phyloP scores from a whole-genome alignment of 768 basidiomycete species.

The Boletus rubropictus region DNA sequence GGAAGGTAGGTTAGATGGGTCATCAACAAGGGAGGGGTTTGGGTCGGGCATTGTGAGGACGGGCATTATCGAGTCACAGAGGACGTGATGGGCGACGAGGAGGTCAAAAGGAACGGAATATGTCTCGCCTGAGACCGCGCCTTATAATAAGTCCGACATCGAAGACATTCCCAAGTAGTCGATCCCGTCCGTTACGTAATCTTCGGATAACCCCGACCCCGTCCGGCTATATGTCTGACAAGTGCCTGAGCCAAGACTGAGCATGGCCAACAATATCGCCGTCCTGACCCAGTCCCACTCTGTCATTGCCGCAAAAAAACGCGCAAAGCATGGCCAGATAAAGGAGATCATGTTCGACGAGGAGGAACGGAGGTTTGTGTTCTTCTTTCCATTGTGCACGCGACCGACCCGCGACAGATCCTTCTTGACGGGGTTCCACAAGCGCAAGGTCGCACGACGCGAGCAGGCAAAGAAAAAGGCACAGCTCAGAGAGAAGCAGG shows the following conservation, averaged over 20 bases:
- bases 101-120: constrained; percentile 20
- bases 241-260: not conserved
- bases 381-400: constrained; percentile 14
- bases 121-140: constrained; percentile 33
- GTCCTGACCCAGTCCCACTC: constrained; percentile 59
- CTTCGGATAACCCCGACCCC: constrained; percentile 18
- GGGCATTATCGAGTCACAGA: constrained; percentile 21
- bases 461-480: constrained; percentile 74
- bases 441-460: constrained; percentile 80
- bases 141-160: constrained; percentile 27
- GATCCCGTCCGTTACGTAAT: constrained; percentile 24
- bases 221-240: not conserved
- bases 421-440: constrained; percentile 90
- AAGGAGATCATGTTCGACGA: constrained; percentile 86
- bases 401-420: constrained; percentile 45
- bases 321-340: constrained; percentile 59
- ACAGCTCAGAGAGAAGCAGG: constrained; percentile 69
- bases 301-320: constrained; percentile 62
- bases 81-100: not conserved
- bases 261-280: constrained; percentile 36
- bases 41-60: constrained; percentile 21
- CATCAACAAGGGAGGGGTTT: constrained; percentile 3
- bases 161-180: constrained; percentile 26
- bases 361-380: constrained; percentile 61
- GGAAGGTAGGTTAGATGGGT: not conserved